Evolutionary conservation across 1,284 basidiomycete genomes (phyloP).

Genomic region (Melampsora larici-populina): DNA sequence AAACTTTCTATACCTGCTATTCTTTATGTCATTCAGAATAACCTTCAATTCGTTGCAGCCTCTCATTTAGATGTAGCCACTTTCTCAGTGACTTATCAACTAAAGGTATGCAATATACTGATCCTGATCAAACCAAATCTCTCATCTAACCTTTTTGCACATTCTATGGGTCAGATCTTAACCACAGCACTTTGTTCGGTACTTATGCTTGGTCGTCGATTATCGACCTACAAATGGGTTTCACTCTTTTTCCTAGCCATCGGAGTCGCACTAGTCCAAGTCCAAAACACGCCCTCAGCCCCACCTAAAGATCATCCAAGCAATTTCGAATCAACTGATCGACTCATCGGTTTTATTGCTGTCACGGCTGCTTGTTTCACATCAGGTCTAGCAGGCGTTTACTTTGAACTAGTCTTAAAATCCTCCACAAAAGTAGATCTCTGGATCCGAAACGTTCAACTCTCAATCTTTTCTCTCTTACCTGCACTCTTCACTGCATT

Average conservation of each 20-base stretch:
- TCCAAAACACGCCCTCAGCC: conserved; percentile 60
- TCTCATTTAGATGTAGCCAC: conserved; percentile 90
- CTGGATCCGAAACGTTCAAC: conserved; percentile 94
- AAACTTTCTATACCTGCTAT: conserved; percentile 93
- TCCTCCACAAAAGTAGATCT: conserved; percentile 61
- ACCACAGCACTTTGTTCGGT: conserved; percentile 94
- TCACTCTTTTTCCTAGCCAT: conserved; percentile 78
- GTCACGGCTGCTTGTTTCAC: conserved; percentile 90
- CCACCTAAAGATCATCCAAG: conserved; percentile 21
- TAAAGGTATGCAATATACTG: too few species aligned
- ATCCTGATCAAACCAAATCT: too few species aligned
- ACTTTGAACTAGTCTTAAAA: conserved; percentile 83
- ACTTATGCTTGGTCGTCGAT: conserved; percentile 73
- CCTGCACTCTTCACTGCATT: conserved; percentile 83
- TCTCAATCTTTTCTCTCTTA: conserved; percentile 86
- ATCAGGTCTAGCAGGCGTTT: conserved; percentile 94
- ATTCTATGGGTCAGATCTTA: conserved; percentile 68
- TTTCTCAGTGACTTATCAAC: conserved; percentile 65
- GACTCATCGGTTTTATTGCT: conserved; percentile 74
- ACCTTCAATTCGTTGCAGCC: conserved; percentile 88
- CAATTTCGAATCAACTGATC: conserved; percentile 51
- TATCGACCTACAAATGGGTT: conserved; percentile 74
- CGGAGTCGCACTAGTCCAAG: conserved; percentile 88
- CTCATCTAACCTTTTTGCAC: too few species aligned
- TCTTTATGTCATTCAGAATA: conserved; percentile 94